Percentiles rank a stretch among this genome's conserved stretches.
Conservation (phyloP, 2,329 filamentous ascomycete species). For the Ascochyta pisi region DNA sequence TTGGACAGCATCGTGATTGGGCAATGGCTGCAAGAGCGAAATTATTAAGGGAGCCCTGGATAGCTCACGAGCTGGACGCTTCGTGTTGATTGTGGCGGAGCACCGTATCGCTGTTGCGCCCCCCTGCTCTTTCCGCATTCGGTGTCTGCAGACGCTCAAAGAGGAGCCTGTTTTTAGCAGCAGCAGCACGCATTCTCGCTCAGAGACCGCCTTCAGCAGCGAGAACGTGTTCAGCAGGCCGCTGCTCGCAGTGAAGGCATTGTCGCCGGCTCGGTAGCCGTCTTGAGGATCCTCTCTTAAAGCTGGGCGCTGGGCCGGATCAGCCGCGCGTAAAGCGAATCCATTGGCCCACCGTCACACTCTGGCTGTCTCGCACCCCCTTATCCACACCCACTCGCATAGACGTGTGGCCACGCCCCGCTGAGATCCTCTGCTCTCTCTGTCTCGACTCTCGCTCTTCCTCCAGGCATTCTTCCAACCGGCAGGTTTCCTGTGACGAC, state of each 20-base stretch:
- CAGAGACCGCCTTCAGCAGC: conserved; percentile 11
- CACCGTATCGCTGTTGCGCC: conserved; percentile 12
- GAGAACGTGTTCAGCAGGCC: conserved; percentile 1
- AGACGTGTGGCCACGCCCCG: conserved; percentile 26
- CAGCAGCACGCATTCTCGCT: conserved; percentile 2
- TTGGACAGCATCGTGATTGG: conserved; percentile 7
- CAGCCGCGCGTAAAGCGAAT: conserved; percentile 11
- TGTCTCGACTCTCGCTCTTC: conserved; percentile 31
- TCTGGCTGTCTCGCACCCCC: conserved; percentile 42
- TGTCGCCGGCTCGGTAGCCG: conserved; percentile 8
- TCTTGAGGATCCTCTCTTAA: conserved; percentile 11
- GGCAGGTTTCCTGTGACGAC: conserved; percentile 25
- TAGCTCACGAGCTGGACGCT: conserved; percentile 11
- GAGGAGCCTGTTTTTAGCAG: conserved; percentile 22
- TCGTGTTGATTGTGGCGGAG: conserved; percentile 35
- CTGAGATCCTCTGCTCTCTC: conserved; percentile 29
- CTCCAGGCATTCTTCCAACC: conserved; percentile 35
- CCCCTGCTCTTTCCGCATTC: conserved; percentile 26
- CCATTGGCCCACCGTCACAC: conserved; percentile 29
- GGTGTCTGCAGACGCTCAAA: conserved; percentile 13
- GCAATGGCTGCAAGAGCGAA: not conserved
- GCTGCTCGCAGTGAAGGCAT: conserved; percentile 9
- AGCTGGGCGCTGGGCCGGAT: conserved; percentile 25
- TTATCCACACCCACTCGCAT: conserved; percentile 28
- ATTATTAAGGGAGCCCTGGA: conserved; percentile 19